These are phyloP conservation scores for Groenewaldozyma salmanticensis DNA, from an alignment of 805 yeast species.

Conservation along the genomic window DNA sequence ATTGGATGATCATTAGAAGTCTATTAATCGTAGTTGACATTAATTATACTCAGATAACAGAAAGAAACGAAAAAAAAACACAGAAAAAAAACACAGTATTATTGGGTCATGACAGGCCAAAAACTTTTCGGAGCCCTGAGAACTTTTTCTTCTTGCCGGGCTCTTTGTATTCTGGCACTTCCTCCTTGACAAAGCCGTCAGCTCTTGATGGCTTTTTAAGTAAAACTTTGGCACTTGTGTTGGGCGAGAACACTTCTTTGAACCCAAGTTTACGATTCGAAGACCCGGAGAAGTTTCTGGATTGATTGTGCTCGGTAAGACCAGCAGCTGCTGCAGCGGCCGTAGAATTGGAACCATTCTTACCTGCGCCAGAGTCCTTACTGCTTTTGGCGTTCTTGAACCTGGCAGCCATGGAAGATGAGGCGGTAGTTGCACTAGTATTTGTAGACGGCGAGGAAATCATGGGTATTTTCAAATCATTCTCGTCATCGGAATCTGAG, in stretches of 20 bases:
- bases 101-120: constrained; percentile 11
- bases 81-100: background rate
- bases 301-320: background rate
- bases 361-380: background rate
- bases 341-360: background rate
- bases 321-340: background rate
- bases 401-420: too few relatives aligned
- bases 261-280: constrained; percentile 9
- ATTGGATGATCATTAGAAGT: constrained; percentile 18
- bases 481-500: constrained; percentile 21
- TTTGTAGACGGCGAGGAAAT: constrained; percentile 4
- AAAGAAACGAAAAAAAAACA: background rate
- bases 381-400: constrained; percentile 2
- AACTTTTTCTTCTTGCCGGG: constrained; percentile 16
- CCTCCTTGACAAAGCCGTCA: background rate
- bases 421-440: background rate
- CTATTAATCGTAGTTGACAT: background rate
- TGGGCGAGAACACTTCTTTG: constrained; percentile 23
- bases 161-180: constrained; percentile 4
- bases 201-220: constrained; percentile 10
- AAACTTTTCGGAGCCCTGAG: constrained; percentile 14
- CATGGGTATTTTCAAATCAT: background rate
- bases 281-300: background rate
- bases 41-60: background rate
- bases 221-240: constrained; percentile 20